Percentiles rank a stretch among this genome's conserved stretches.
Evolutionary conservation across 805 yeast genomes (phyloP).

Genomic region (Kodamaea restingae): DNA sequence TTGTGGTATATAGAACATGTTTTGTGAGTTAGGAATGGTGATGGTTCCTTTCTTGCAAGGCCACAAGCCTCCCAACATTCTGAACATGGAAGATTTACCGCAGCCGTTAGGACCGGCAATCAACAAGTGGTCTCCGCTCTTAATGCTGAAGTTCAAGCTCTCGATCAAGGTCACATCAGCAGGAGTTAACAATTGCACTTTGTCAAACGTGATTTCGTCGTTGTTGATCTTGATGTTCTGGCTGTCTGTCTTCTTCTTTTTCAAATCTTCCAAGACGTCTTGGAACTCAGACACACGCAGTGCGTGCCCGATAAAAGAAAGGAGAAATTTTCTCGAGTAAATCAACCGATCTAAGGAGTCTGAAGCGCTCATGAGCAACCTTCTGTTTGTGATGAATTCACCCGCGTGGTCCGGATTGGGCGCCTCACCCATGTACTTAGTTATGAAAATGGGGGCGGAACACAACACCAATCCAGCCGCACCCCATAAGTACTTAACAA

Average conservation of each 20-base stretch:
- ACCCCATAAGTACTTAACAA: slow-evolving; percentile 92
- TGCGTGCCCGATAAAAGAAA: slow-evolving; percentile 80
- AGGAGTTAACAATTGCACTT: slow-evolving; percentile 84
- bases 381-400: slow-evolving; percentile 84
- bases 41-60: slow-evolving; percentile 61
- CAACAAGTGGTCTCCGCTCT: slow-evolving; percentile 77
- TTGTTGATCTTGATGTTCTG: slow-evolving; percentile 28
- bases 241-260: slow-evolving; percentile 10
- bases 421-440: slow-evolving; percentile 45
- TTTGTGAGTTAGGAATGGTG: slow-evolving; percentile 59
- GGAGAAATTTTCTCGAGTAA: slow-evolving; percentile 76
- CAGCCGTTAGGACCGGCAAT: slow-evolving; percentile 97
- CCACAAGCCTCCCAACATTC: slow-evolving; percentile 93
- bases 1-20: slow-evolving; percentile 87
- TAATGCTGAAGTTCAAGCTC: slow-evolving; percentile 63
- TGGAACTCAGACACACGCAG: slow-evolving; percentile 69
- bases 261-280: slow-evolving; percentile 48
- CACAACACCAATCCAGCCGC: slow-evolving; percentile 89
- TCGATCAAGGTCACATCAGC: slow-evolving; percentile 69
- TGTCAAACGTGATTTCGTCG: slow-evolving; percentile 63
- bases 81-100: slow-evolving; percentile 88
- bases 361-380: slow-evolving; percentile 77
- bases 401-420: slow-evolving; percentile 55
- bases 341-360: slow-evolving; percentile 85
- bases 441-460: slow-evolving; percentile 80